Evolutionary conservation across 257 asterid genomes (phyloP).

Genomic region (Thymus quinquecostatus): DNA sequence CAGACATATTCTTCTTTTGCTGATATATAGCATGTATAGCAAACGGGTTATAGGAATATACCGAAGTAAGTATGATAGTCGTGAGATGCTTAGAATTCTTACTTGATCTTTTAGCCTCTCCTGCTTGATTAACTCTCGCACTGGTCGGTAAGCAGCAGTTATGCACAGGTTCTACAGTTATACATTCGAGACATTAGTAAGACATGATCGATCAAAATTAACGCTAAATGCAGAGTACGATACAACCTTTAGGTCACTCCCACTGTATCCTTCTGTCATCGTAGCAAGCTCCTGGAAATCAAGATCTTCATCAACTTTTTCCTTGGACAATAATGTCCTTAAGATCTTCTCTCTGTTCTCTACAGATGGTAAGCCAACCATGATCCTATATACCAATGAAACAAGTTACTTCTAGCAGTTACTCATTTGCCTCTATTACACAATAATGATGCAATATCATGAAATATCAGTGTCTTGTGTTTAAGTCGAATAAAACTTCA

Average conservation of each 20-base stretch:
- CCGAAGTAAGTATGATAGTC: neutral
- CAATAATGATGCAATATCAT: too few species aligned
- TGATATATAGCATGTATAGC: conserved; percentile 28
- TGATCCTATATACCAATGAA: conserved; percentile 48
- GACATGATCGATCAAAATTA: neutral
- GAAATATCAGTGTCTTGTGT: too few species aligned
- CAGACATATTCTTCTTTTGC: conserved; percentile 54
- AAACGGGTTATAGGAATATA: conserved; percentile 5
- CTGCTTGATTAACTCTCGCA: conserved; percentile 77
- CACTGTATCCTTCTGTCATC: conserved; percentile 82
- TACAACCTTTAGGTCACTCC: conserved; percentile 87
- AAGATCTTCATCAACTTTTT: conserved; percentile 59
- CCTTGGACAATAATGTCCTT: conserved; percentile 76
- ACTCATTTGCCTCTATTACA: neutral
- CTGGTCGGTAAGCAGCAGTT: conserved; percentile 93
- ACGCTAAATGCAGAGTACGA: conserved; percentile 6
- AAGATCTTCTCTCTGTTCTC: conserved; percentile 79
- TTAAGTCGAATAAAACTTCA: conserved; percentile 1
- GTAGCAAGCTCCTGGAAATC: conserved; percentile 70
- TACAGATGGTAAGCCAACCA: conserved; percentile 82
- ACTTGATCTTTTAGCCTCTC: conserved; percentile 70
- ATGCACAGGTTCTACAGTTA: conserved; percentile 72
- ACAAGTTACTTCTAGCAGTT: conserved; percentile 20
- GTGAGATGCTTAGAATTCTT: neutral
- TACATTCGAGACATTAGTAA: neutral